Evolutionary conservation across 768 basidiomycete genomes (phyloP), one percentile per base, ranked within the genome.

Genomic region (Rhodotorula kratochvilovae): DNA sequence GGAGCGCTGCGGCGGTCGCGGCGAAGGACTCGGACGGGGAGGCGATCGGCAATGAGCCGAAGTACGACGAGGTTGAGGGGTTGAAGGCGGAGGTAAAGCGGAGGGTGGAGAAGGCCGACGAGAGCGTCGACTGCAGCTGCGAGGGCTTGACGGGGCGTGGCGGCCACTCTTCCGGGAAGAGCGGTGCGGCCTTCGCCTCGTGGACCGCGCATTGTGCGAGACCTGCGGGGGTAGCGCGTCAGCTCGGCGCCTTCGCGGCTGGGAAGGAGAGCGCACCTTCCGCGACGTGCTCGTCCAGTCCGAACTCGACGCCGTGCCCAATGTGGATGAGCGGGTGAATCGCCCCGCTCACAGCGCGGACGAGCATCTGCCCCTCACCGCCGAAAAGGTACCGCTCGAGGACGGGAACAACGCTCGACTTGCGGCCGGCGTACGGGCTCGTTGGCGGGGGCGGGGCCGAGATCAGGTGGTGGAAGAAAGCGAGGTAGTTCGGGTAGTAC

Each of bases 271-370:
- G 39, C 76, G 21, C 36, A 58, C 57, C 77, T 57, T 78, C 75
- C 3, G 76, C 75, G 19, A 77, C 74, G 36, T 77, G 35, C 15
- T 61, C 72, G 62, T 74, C 74, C 4, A 78, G 58, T 1, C 70
- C 71, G 21, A 78, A 78, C 56, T 78, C 77, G 64, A 78, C 59
- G 19, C 77, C 77, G 56, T 76, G 63, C 0, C 76, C 75, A 29
- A 78, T 71, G 66, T 78, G 76, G 55, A 78, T 78, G 27, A 77
- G 56, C 10, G 75, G 71, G 60, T 78, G 76, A 16, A 78, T 64
- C 27, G 73, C 77, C 10, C 76, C 76, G 17, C 65, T 68, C 2
- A 78, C 73, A 16, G 71, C 53, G 7, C 77, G 68, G 17, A 70
- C 25, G 29, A 78, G 75, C 63, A 78, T 67, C 39, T 77, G 66